Evolutionary conservation across 331 rosid genomes (phyloP).

Genomic region (Prunus yedoensis): DNA sequence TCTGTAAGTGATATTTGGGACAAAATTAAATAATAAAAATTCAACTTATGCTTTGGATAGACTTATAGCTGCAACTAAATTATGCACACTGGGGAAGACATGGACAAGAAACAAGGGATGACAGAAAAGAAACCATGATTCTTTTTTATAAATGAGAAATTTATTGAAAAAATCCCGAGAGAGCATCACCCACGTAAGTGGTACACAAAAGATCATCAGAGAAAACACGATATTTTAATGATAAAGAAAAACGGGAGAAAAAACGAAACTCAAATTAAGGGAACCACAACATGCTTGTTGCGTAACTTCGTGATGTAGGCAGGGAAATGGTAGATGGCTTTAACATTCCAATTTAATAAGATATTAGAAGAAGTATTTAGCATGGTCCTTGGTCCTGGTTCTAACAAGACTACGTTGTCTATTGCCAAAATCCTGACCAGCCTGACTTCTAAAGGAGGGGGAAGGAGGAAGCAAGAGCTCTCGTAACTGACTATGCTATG

Average conservation of each 20-base stretch:
- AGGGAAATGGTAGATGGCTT: background rate
- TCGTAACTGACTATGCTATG: no score
- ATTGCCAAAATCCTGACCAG: no score
- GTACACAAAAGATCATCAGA: background rate
- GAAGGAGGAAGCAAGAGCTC: no score
- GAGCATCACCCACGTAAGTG: background rate
- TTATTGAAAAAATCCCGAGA: background rate
- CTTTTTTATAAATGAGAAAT: background rate
- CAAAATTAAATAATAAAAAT: background rate
- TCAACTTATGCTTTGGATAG: background rate
- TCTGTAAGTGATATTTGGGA: background rate
- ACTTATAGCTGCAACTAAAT: background rate
- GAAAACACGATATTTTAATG: background rate
- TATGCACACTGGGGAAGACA: background rate
- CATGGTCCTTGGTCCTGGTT: background rate
- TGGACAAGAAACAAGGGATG: background rate
- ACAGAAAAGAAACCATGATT: background rate
- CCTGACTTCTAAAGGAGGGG: no score
- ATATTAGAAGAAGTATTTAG: background rate
- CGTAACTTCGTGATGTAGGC: background rate
- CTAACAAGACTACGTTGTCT: no score
- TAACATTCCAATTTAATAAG: background rate
- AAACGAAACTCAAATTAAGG: background rate
- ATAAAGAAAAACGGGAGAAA: background rate
- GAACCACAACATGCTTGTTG: background rate